A percentile compares a stretch with the other conserved stretches of the same genome.
Evolutionary conservation across 306 rosid genomes (phyloP).

Genomic region (Myrica gale): DNA sequence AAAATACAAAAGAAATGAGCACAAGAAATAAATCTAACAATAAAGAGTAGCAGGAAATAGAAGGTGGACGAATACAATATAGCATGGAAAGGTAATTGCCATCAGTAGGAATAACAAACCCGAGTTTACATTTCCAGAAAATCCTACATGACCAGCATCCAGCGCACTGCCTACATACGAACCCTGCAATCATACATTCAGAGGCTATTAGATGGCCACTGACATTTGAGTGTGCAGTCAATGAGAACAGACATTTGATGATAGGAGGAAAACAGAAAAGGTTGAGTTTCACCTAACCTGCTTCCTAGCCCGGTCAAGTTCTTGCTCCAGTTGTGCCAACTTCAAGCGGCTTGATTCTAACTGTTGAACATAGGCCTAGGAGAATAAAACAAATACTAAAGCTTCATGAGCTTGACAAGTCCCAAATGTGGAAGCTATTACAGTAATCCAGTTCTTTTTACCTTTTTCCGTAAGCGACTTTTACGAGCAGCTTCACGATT

Average conservation of each 20-base stretch:
- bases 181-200: slow-evolving; percentile 48
- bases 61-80: not conserved
- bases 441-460: slow-evolving; percentile 27
- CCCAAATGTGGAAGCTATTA: not conserved
- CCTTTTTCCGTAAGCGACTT: slow-evolving; percentile 79
- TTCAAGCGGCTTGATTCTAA: slow-evolving; percentile 81
- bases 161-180: slow-evolving; percentile 34
- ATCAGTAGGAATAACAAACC: slow-evolving; percentile 49
- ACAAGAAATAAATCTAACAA: not conserved
- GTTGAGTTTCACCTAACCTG: slow-evolving; percentile 54
- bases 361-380: slow-evolving; percentile 86
- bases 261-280: slow-evolving; percentile 5
- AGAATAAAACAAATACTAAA: slow-evolving; percentile 8
- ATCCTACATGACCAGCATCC: slow-evolving; percentile 51
- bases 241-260: slow-evolving; percentile 4
- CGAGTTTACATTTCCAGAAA: slow-evolving; percentile 49
- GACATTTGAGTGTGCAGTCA: slow-evolving; percentile 9
- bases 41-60: not conserved
- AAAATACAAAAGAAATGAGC: not conserved
- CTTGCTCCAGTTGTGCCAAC: slow-evolving; percentile 72
- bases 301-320: slow-evolving; percentile 59
- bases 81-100: not conserved
- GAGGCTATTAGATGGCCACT: slow-evolving; percentile 13
- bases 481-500: slow-evolving; percentile 91
- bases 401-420: slow-evolving; percentile 4